Percentiles rank a stretch among this genome's conserved stretches.
phyloP scores from a whole-genome alignment of 2,329 filamentous ascomycete genomes.

The Xylaria sp. region DNA sequence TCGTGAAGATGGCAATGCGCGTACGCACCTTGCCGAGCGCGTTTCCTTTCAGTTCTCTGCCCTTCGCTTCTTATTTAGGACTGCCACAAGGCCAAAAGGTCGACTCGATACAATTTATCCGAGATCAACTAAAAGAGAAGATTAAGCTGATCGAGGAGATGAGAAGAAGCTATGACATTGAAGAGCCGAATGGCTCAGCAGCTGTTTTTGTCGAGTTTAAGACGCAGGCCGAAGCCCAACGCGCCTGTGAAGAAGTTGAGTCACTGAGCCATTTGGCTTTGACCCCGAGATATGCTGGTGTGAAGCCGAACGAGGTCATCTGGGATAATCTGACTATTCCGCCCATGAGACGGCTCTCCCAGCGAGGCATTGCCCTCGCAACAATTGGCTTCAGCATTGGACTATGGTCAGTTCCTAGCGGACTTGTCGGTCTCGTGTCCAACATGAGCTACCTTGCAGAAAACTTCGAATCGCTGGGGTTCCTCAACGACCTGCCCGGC shows the following conservation, averaged over 20 bases:
- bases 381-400: constrained; percentile 79
- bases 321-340: constrained; percentile 79
- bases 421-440: constrained; percentile 83
- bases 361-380: constrained; percentile 67
- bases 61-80: constrained; percentile 48
- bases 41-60: constrained; percentile 61
- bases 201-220: constrained; percentile 95
- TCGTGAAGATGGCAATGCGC: constrained; percentile 43
- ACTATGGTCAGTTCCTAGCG: constrained; percentile 84
- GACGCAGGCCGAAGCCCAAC: constrained; percentile 83
- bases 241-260: constrained; percentile 73
- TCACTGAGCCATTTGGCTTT: constrained; percentile 44
- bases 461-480: constrained; percentile 74
- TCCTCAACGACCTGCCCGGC: constrained; percentile 76
- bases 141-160: constrained; percentile 55
- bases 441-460: constrained; percentile 79
- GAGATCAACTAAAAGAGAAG: constrained; percentile 67
- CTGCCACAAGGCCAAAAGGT: constrained; percentile 72
- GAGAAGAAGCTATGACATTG: constrained; percentile 44
- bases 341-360: constrained; percentile 45
- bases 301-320: constrained; percentile 83
- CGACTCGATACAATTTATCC: constrained; percentile 88
- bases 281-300: constrained; percentile 58
- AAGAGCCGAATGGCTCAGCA: constrained; percentile 55
- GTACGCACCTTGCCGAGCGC: constrained; percentile 70